Conservation (phyloP, 2,329 filamentous ascomycete genomes). For the Aspergillus vadensis region DNA sequence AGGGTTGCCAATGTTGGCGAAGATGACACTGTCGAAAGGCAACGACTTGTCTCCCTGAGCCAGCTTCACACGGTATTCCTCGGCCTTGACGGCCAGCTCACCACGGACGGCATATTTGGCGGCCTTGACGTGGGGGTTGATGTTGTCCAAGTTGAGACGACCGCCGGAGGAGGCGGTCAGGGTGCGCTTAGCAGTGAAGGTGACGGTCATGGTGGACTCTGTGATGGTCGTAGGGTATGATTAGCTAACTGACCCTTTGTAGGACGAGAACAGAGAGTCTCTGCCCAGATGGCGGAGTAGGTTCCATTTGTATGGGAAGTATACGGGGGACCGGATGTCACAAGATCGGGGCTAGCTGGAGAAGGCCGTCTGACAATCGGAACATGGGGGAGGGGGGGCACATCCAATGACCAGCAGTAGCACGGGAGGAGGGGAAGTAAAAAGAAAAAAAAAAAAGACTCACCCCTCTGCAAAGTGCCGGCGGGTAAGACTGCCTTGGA, state of each 20-base stretch:
- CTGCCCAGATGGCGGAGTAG: not conserved
- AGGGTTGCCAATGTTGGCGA: constrained; percentile 97
- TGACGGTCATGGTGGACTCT: constrained; percentile 31
- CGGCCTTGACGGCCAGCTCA: constrained; percentile 89
- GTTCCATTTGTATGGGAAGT: constrained; percentile 13
- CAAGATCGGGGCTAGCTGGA: constrained; percentile 14
- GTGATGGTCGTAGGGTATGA: not conserved
- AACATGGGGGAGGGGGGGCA: not conserved
- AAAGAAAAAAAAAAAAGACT: constrained; percentile 4
- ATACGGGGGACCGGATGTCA: constrained; percentile 16
- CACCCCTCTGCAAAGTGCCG: constrained; percentile 6
- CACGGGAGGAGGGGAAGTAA: not conserved
- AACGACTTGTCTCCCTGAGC: constrained; percentile 57
- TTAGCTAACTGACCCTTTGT: not conserved
- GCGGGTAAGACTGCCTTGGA: constrained; percentile 18
- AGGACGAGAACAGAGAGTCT: not conserved
- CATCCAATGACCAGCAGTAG: constrained; percentile 2
- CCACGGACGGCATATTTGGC: constrained; percentile 97
- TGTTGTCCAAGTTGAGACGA: constrained; percentile 75
- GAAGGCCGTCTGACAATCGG: constrained; percentile 15
- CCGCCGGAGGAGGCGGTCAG: constrained; percentile 50
- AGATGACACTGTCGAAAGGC: constrained; percentile 89
- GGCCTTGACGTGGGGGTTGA: constrained; percentile 83
- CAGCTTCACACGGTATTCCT: constrained; percentile 80
- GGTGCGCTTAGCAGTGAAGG: constrained; percentile 37